These are phyloP conservation scores for Boletus barrowsii DNA, from an alignment of 768 basidiomycete genomes.

Conservation along the genomic window DNA sequence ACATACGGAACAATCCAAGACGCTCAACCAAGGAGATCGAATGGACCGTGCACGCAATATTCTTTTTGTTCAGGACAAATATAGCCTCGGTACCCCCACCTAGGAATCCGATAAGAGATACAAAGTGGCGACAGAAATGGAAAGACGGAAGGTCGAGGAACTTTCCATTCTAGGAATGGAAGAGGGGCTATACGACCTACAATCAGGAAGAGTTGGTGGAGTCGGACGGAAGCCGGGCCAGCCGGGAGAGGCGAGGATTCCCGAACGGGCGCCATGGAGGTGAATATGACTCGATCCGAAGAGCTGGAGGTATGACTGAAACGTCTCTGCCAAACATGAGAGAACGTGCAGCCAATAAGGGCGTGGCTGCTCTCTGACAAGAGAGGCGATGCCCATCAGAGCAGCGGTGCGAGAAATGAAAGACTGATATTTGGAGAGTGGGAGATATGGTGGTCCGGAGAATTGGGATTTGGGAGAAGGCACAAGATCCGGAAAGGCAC, in stretches of 20 bases:
- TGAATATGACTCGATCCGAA: conserved; percentile 2
- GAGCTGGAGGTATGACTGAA: neutral
- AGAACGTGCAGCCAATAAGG: neutral
- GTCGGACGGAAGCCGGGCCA: conserved; percentile 5
- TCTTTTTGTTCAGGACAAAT: neutral
- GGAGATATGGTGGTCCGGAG: conserved; percentile 11
- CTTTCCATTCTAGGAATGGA: conserved; percentile 13
- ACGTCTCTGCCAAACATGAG: neutral
- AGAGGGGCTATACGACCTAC: neutral
- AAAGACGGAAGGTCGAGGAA: conserved; percentile 14
- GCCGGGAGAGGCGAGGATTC: conserved; percentile 1
- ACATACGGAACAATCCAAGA: neutral
- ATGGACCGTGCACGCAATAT: conserved; percentile 3
- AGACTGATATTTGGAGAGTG: neutral
- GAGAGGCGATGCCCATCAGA: neutral
- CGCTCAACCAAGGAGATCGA: neutral
- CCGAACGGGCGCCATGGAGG: conserved; percentile 6
- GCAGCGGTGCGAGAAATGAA: neutral
- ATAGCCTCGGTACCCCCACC: neutral
- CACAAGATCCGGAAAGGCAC: conserved; percentile 10
- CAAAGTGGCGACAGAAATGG: conserved; percentile 11
- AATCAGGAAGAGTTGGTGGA: neutral
- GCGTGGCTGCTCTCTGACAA: neutral
- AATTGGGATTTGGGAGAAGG: neutral
- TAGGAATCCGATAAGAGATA: conserved; percentile 4